Conservation (phyloP, 257 asterid genomes). For the Solanum phureja region DNA sequence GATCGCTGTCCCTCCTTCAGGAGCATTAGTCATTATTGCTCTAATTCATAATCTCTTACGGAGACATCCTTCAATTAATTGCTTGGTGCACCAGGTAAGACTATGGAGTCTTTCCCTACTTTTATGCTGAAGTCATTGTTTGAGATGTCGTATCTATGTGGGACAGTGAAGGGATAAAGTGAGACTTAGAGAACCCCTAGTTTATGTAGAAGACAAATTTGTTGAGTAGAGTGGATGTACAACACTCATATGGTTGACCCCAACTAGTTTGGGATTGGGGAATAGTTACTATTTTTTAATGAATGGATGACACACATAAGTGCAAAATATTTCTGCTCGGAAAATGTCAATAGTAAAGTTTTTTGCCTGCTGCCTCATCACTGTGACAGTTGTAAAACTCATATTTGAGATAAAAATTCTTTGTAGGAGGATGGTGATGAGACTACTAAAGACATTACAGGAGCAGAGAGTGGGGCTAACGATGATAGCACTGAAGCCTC, state of each 20-base stretch:
- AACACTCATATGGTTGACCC: not conserved
- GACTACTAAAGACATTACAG: slow-evolving; percentile 25
- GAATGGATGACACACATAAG: not conserved
- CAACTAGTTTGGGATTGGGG: not conserved
- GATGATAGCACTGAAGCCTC: slow-evolving; percentile 10
- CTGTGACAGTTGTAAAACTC: not conserved
- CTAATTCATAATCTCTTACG: slow-evolving; percentile 88
- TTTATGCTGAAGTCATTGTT: not conserved
- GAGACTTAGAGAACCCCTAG: not conserved
- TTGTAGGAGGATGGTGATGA: slow-evolving; percentile 39
- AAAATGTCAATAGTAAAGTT: not conserved
- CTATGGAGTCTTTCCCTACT: not conserved
- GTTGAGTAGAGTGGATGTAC: not conserved
- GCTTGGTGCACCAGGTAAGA: slow-evolving; percentile 72
- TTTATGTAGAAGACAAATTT: not conserved
- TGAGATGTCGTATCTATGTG: not conserved
- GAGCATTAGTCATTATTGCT: slow-evolving; percentile 67
- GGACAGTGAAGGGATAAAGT: not conserved
- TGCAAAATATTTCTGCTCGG: not conserved
- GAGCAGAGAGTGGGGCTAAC: slow-evolving; percentile 17
- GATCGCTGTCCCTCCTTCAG: slow-evolving; percentile 73
- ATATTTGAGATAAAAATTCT: not conserved
- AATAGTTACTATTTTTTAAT: not conserved
- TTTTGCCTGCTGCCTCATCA: not conserved
- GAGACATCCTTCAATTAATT: slow-evolving; percentile 89